phyloP scores from a whole-genome alignment of 2,329 filamentous ascomycete species.

The Cephalotrichum gorgonifer region DNA sequence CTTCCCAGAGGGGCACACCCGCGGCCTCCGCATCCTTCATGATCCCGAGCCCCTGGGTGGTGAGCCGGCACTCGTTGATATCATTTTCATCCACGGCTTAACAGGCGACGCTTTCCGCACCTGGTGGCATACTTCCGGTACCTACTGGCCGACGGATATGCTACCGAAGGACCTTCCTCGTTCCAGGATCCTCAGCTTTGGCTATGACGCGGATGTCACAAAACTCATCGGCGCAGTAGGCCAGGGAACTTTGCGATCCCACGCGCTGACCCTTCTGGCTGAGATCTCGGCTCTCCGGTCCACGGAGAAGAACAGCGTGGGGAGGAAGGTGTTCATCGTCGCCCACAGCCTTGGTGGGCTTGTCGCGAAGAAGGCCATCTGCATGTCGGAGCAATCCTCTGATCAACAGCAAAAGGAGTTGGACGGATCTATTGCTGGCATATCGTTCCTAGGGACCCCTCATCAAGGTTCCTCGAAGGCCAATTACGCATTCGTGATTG shows the following conservation, averaged over 20 bases:
- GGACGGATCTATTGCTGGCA: background rate
- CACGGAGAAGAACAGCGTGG: background rate
- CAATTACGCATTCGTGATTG: background rate
- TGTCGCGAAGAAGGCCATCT: background rate
- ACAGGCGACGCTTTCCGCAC: background rate
- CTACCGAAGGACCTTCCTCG: background rate
- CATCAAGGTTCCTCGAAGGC: background rate
- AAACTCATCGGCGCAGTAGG: background rate
- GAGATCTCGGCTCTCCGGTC: background rate
- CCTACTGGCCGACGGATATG: background rate
- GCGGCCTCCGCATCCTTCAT: background rate
- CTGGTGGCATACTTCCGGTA: background rate
- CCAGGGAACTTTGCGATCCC: background rate
- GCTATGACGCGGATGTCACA: background rate
- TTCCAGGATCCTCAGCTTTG: background rate
- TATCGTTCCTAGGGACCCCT: background rate
- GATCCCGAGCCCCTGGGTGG: background rate
- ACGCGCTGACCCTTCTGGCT: background rate
- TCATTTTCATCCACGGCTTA: background rate
- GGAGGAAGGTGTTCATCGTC: background rate
- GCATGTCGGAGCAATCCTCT: background rate
- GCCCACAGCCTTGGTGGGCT: background rate
- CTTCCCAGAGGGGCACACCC: constrained; percentile 2
- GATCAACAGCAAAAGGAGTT: background rate
- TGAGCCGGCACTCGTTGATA: too few species aligned